Evolutionary conservation across 2,329 filamentous ascomycete genomes (phyloP).

Genomic region (Microcyclosporella mali): DNA sequence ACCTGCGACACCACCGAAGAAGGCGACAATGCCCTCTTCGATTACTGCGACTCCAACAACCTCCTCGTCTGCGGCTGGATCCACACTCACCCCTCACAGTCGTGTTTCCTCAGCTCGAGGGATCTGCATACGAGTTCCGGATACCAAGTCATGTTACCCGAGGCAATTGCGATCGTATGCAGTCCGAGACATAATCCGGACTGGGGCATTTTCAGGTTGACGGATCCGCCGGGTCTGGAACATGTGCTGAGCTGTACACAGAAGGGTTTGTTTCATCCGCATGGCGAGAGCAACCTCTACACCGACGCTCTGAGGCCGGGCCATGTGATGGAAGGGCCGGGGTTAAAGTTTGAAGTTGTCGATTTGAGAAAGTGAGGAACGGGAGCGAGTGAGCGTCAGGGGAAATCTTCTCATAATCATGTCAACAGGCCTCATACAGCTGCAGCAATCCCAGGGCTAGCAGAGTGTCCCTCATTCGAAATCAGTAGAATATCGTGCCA

Average conservation of each 20-base stretch:
- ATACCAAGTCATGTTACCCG: constrained; percentile 93
- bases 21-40: constrained; percentile 61
- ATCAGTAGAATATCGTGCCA: too few species aligned
- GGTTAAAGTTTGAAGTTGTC: constrained; percentile 57
- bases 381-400: too few species aligned
- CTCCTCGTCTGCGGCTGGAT: constrained; percentile 92
- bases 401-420: too few species aligned
- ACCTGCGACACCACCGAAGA: constrained; percentile 94
- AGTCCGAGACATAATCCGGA: constrained; percentile 72
- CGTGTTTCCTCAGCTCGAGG: constrained; percentile 93
- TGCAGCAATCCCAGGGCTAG: too few species aligned
- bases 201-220: constrained; percentile 86
- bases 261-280: constrained; percentile 77
- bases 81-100: constrained; percentile 93
- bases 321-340: constrained; percentile 53
- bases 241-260: constrained; percentile 76
- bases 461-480: too few species aligned
- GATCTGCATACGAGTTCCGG: constrained; percentile 91
- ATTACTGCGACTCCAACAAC: constrained; percentile 80
- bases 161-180: constrained; percentile 95
- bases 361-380: constrained; percentile 46
- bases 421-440: too few species aligned
- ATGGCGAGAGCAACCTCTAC: constrained; percentile 65
- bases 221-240: constrained; percentile 82
- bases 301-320: constrained; percentile 59